Conservation (phyloP, 2,329 filamentous ascomycete species). For the Cladophialophora carrionii region DNA sequence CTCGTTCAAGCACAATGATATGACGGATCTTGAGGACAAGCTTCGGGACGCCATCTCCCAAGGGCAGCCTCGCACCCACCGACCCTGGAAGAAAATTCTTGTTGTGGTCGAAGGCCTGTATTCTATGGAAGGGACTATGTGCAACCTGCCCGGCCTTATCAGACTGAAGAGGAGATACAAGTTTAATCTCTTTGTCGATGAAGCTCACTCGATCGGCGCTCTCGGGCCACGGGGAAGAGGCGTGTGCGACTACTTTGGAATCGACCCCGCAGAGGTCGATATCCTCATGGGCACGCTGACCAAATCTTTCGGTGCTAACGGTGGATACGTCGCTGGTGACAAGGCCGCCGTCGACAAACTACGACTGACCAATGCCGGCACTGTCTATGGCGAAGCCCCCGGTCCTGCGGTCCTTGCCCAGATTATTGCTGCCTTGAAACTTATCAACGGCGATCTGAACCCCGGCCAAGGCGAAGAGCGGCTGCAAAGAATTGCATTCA, state of each 20-base stretch:
- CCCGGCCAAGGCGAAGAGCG: slow-evolving; percentile 95
- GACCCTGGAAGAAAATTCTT: slow-evolving; percentile 98
- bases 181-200: slow-evolving; percentile 92
- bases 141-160: slow-evolving; percentile 88
- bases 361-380: slow-evolving; percentile 79
- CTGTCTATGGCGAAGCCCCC: slow-evolving; percentile 83
- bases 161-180: slow-evolving; percentile 93
- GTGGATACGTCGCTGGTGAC: slow-evolving; percentile 89
- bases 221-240: slow-evolving; percentile 85
- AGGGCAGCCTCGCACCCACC: slow-evolving; percentile 95
- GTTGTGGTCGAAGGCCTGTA: slow-evolving; percentile 96
- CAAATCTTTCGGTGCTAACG: slow-evolving; percentile 97
- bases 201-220: slow-evolving; percentile 94
- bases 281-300: slow-evolving; percentile 98
- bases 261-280: slow-evolving; percentile 85
- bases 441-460: slow-evolving; percentile 84
- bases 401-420: slow-evolving; percentile 87
- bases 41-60: slow-evolving; percentile 93
- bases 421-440: slow-evolving; percentile 80
- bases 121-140: slow-evolving; percentile 99
- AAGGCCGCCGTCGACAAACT: slow-evolving; percentile 93
- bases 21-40: slow-evolving; percentile 79
- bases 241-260: slow-evolving; percentile 95
- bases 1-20: slow-evolving; percentile 98
- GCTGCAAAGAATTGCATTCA: slow-evolving; percentile 93